These are phyloP conservation scores for Cyphellophora attinorum DNA, from an alignment of 2,329 filamentous ascomycete genomes.

Conservation along the genomic window DNA sequence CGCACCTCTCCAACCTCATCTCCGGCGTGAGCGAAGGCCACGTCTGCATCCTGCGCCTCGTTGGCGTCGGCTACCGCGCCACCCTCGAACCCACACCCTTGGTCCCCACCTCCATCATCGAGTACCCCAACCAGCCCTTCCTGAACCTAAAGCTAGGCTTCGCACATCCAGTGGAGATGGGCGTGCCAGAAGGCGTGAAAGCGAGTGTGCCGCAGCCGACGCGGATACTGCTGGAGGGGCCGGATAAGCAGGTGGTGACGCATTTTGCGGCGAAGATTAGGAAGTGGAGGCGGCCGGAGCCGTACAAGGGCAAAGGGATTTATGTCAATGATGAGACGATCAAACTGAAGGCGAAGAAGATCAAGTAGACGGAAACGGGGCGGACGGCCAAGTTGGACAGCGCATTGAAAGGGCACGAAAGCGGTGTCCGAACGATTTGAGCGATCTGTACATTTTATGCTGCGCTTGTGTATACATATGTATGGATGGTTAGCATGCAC, in stretches of 20 bases:
- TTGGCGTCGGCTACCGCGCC: conserved; percentile 92
- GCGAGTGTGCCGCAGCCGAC: conserved; percentile 87
- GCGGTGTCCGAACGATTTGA: too few species aligned
- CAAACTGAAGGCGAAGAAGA: conserved; percentile 96
- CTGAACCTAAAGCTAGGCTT: conserved; percentile 92
- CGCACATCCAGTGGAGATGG: conserved; percentile 88
- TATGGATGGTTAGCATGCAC: too few species aligned
- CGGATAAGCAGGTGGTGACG: conserved; percentile 77
- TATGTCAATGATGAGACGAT: conserved; percentile 98
- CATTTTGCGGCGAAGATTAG: conserved; percentile 84
- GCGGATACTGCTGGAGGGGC: conserved; percentile 78
- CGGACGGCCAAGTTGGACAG: too few species aligned
- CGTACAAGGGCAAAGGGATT: conserved; percentile 99
- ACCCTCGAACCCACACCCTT: conserved; percentile 64
- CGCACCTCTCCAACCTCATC: conserved; percentile 83
- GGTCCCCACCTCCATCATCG: conserved; percentile 48
- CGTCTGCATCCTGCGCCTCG: conserved; percentile 80
- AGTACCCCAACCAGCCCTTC: conserved; percentile 76
- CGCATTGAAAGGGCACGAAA: too few species aligned
- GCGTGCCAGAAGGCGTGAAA: conserved; percentile 70
- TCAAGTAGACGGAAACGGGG: conserved; percentile 52
- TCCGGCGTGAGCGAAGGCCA: conserved; percentile 94
- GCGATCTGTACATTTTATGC: conserved; percentile 14
- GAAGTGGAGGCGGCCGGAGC: conserved; percentile 83
- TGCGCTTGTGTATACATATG: too few species aligned